These are phyloP conservation scores for Myxozyma kluyveri DNA, from an alignment of 805 yeast species.

Conservation along the genomic window DNA sequence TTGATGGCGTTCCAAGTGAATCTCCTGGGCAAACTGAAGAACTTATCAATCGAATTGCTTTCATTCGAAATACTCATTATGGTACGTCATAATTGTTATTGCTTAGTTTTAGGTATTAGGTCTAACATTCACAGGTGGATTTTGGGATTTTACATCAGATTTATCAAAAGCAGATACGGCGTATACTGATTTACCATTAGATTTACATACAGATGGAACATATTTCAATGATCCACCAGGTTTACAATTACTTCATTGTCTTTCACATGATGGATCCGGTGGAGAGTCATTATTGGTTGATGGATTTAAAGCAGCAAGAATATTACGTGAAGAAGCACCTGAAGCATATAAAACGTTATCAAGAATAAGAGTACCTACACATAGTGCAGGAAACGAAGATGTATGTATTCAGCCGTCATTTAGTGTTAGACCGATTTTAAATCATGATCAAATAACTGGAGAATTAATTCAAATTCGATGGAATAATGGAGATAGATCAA, in stretches of 20 bases:
- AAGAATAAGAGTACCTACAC: constrained; percentile 58
- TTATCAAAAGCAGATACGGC: constrained; percentile 68
- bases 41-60: constrained; percentile 56
- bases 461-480: constrained; percentile 62
- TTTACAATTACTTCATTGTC: constrained; percentile 62
- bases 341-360: constrained; percentile 52
- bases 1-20: constrained; percentile 56
- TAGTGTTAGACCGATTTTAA: constrained; percentile 54
- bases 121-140: constrained; percentile 47
- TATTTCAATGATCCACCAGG: constrained; percentile 75
- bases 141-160: constrained; percentile 75
- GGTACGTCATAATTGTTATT: no score
- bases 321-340: constrained; percentile 48
- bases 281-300: constrained; percentile 68
- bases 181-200: constrained; percentile 63
- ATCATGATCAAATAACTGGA: constrained; percentile 48
- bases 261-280: constrained; percentile 59
- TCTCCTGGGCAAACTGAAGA: constrained; percentile 57
- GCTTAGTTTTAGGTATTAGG: no score
- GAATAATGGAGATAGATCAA: constrained; percentile 69
- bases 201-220: constrained; percentile 70
- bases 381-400: constrained; percentile 68
- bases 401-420: constrained; percentile 58
- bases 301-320: constrained; percentile 59
- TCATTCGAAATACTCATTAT: constrained; percentile 66